Base-by-base conservation (phyloP, 306 rosid genomes). In the Rosa multiflora region DNA sequence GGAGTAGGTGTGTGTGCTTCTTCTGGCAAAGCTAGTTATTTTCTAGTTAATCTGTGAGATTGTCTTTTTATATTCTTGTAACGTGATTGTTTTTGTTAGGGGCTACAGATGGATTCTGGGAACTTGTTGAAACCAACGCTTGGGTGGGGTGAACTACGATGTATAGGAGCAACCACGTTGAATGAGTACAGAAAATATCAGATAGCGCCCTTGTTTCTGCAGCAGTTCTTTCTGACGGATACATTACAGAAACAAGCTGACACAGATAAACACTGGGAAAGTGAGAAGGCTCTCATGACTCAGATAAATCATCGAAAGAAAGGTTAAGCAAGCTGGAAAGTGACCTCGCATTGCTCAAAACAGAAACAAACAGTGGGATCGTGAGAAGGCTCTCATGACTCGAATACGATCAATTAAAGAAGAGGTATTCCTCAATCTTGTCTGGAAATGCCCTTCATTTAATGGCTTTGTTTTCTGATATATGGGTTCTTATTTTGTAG, bases 91-190 rank as follows among this genome's bases (percentile, higher is more conserved):
- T 68, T 44, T 42, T 69, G 76, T 82, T 26, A 96, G 98, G 99
- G 80, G 99, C 99, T 83, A 93, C 98, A 64, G 20, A 93, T 93
- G 98, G 99, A 96, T 88, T 98, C 99, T 78, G 97, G 98, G 69
- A 96, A 96, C 85, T 87, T 96, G 83, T 87, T 93, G 89, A 96
- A 96, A 83, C 98, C 97, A 6, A 96, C 93, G 98, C 98, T 96
- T 76, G 99, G 99, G 70, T 82, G 98, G 67, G 99, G 99, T 44
- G 99, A 96, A 85, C 99, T 96, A 80, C 92, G 96, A 29, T 96
- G 99, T 80, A 91, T 96, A 62, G 99, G 98, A 74, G 98, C 98
- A 74, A 95, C 99, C 48, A 96, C 99, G 29, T 79, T 91, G 82
- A 96, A 93, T 72, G 99, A 96, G 79, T 93, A 90, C 46, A 89